Percentiles rank a stretch among this genome's conserved stretches.
These are phyloP conservation scores for Aspergillus floridensis DNA, from an alignment of 2,329 filamentous ascomycete genomes.

Conservation along the genomic window DNA sequence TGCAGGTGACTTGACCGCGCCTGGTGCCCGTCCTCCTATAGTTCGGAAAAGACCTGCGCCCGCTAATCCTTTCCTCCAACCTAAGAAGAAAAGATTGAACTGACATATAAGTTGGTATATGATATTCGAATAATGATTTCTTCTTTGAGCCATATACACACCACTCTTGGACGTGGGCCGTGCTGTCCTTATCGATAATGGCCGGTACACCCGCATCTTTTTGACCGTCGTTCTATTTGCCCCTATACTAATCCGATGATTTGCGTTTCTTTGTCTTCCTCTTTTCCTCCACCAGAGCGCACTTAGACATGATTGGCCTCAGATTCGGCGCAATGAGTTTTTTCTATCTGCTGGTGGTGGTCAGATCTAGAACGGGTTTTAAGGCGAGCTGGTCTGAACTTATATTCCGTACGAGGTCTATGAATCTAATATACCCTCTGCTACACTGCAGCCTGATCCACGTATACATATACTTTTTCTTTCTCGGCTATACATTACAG, in stretches of 20 bases:
- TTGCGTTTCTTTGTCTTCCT: background rate
- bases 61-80: slow-evolving; percentile 30
- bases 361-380: background rate
- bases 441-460: background rate
- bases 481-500: background rate
- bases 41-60: slow-evolving; percentile 32
- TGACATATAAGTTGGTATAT: slow-evolving; percentile 9
- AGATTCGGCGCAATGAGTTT: background rate
- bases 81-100: slow-evolving; percentile 28
- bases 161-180: background rate
- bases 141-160: background rate
- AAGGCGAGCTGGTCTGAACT: background rate
- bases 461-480: background rate
- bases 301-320: background rate
- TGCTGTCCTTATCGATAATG: background rate
- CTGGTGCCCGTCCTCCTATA: slow-evolving; percentile 18
- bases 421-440: background rate
- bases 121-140: background rate
- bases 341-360: background rate
- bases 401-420: background rate
- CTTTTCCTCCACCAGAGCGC: background rate
- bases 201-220: background rate
- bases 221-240: background rate
- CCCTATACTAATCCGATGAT: background rate
- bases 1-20: background rate